Evolutionary conservation across 2,329 filamentous ascomycete genomes (phyloP).

Genomic region (Phyllosticta ampelicida): DNA sequence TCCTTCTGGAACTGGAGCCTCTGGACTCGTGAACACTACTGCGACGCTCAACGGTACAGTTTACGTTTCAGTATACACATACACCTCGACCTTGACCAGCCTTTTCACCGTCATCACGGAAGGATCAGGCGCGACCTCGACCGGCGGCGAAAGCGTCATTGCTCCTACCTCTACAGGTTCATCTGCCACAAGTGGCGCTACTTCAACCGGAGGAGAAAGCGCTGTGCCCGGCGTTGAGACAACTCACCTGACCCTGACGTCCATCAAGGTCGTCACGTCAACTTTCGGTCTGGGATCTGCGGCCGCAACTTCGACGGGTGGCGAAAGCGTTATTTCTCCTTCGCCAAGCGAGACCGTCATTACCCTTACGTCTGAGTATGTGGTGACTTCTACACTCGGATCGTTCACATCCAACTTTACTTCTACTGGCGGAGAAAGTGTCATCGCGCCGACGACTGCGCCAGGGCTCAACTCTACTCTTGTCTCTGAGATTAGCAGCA

Average conservation of each 20-base stretch:
- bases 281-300: not conserved
- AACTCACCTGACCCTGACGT: not conserved
- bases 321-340: not conserved
- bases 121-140: slow-evolving; percentile 11
- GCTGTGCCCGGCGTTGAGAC: not conserved
- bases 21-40: not conserved
- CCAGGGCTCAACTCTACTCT: not conserved
- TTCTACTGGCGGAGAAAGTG: slow-evolving; percentile 10
- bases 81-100: not conserved
- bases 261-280: not conserved
- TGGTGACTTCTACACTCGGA: not conserved
- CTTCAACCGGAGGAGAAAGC: slow-evolving; percentile 1
- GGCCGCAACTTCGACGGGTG: not conserved
- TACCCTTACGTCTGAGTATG: not conserved
- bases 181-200: not conserved
- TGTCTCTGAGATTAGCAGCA: not conserved
- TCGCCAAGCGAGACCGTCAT: not conserved
- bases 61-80: not conserved
- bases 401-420: slow-evolving; percentile 3
- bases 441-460: not conserved
- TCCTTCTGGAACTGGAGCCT: not conserved
- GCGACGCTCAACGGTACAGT: not conserved
- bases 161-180: not conserved
- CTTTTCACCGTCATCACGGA: slow-evolving; percentile 1
- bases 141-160: slow-evolving; percentile 12